phyloP scores from a whole-genome alignment of 164 flowering plant genomes.

The Echeveria elegans region DNA sequence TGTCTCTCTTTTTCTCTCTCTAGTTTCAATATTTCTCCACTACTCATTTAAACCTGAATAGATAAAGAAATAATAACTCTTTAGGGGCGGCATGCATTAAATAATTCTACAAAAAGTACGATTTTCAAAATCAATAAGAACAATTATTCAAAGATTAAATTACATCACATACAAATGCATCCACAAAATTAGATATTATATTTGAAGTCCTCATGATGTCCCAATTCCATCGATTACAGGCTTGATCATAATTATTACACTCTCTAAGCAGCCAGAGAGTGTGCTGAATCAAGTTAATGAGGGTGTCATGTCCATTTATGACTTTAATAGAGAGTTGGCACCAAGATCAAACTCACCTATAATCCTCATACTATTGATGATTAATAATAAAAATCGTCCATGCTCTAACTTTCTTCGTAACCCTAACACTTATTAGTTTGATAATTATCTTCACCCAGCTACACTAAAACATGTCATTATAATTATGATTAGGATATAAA shows the following conservation, averaged over 20 bases:
- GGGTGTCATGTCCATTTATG: not conserved
- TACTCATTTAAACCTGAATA: not conserved
- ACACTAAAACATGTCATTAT: not conserved
- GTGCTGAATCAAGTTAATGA: not conserved
- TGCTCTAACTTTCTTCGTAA: too few relatives aligned
- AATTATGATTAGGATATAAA: not conserved
- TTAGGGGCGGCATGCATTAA: slow-evolving; percentile 4
- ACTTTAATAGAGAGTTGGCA: not conserved
- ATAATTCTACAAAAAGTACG: not conserved
- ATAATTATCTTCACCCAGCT: not conserved
- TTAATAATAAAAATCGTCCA: too few relatives aligned
- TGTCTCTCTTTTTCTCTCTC: not conserved
- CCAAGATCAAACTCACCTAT: not conserved
- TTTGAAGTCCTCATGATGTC: not conserved
- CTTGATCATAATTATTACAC: not conserved
- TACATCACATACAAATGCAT: slow-evolving; percentile 3
- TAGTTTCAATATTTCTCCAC: not conserved
- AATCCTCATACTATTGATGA: too few relatives aligned
- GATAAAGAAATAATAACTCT: not conserved
- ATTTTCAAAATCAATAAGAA: not conserved
- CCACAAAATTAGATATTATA: not conserved
- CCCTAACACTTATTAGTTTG: not conserved
- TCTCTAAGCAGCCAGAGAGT: not conserved
- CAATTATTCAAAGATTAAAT: not conserved
- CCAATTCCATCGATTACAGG: not conserved